A percentile compares a stretch with the other conserved stretches of the same genome.
Evolutionary conservation across 1,284 basidiomycete species (phyloP).

Genomic region (Pascua guehoae): DNA sequence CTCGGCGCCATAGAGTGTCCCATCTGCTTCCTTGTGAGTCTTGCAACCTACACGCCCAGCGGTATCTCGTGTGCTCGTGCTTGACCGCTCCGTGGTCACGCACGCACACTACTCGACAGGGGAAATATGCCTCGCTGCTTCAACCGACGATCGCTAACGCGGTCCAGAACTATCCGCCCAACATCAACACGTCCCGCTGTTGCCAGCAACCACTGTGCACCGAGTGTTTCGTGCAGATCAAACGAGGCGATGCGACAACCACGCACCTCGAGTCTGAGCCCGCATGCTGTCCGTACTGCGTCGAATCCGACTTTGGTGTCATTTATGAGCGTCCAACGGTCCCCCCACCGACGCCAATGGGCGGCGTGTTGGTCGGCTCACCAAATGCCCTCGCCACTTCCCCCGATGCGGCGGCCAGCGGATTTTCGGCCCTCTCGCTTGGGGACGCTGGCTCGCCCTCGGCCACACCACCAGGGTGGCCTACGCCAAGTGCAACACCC

Average conservation of each 20-base stretch:
- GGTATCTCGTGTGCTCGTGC: background rate
- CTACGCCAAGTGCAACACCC: background rate
- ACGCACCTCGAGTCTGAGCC: slow-evolving; percentile 89
- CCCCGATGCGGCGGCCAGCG: slow-evolving; percentile 61
- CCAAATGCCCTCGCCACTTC: slow-evolving; percentile 29
- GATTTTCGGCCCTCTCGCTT: slow-evolving; percentile 26
- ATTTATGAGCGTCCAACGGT: slow-evolving; percentile 72
- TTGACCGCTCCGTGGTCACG: background rate
- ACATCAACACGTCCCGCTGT: slow-evolving; percentile 94
- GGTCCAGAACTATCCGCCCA: slow-evolving; percentile 70
- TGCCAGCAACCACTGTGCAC: slow-evolving; percentile 98
- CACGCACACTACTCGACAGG: background rate
- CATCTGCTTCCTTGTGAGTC: slow-evolving; percentile 94
- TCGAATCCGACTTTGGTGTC: slow-evolving; percentile 93
- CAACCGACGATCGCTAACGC: background rate
- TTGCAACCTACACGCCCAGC: background rate
- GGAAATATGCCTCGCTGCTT: slow-evolving; percentile 3
- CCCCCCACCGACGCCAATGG: slow-evolving; percentile 8
- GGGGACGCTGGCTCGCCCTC: slow-evolving; percentile 1
- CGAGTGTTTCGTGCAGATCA: slow-evolving; percentile 99
- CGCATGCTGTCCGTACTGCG: slow-evolving; percentile 93
- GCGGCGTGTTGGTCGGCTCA: background rate
- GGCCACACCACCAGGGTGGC: background rate
- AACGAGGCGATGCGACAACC: slow-evolving; percentile 85
- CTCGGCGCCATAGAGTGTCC: slow-evolving; percentile 89